phyloP scores from a whole-genome alignment of 2,329 filamentous ascomycete species.

The Furcasterigmium furcatum region DNA sequence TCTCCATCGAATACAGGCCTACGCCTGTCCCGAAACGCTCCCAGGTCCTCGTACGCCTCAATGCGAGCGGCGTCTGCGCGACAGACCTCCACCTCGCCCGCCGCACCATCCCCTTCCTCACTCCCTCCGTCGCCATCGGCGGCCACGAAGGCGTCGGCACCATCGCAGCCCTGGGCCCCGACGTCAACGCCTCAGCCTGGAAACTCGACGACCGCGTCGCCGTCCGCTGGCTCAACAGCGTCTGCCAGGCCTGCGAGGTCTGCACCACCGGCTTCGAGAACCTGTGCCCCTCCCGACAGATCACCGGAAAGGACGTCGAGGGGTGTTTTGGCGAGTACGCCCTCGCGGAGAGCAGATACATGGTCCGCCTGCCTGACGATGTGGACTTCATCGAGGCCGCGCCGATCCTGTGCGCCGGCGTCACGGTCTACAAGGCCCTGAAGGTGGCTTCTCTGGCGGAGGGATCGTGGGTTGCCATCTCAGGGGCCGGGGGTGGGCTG shows the following conservation, averaged over 20 bases:
- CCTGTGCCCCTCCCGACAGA: conserved; percentile 68
- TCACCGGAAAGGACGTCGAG: conserved; percentile 91
- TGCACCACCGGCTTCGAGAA: conserved; percentile 80
- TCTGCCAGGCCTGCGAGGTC: conserved; percentile 79
- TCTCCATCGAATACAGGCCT: too few relatives aligned
- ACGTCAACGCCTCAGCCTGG: conserved; percentile 64
- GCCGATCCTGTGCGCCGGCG: conserved; percentile 79
- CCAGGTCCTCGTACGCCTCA: conserved; percentile 90
- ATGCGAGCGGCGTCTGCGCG: conserved; percentile 88
- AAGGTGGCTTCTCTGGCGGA: conserved; percentile 76
- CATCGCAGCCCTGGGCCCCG: conserved; percentile 74
- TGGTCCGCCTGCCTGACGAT: conserved; percentile 79
- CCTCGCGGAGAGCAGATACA: conserved; percentile 81
- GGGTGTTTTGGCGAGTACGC: conserved; percentile 92
- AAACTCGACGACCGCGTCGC: conserved; percentile 82
- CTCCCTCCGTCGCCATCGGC: conserved; percentile 82
- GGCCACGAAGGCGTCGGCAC: conserved; percentile 78
- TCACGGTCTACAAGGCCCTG: conserved; percentile 85
- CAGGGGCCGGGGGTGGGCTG: conserved; percentile 82
- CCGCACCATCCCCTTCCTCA: conserved; percentile 84
- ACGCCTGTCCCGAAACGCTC: too few relatives aligned
- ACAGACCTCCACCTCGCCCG: conserved; percentile 78
- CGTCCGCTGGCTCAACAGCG: conserved; percentile 90
- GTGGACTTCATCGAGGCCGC: conserved; percentile 73
- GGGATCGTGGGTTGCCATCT: conserved; percentile 77